Evolutionary conservation across 345 rosid genomes (phyloP).

Genomic region (Bruguiera gymnorhiza): DNA sequence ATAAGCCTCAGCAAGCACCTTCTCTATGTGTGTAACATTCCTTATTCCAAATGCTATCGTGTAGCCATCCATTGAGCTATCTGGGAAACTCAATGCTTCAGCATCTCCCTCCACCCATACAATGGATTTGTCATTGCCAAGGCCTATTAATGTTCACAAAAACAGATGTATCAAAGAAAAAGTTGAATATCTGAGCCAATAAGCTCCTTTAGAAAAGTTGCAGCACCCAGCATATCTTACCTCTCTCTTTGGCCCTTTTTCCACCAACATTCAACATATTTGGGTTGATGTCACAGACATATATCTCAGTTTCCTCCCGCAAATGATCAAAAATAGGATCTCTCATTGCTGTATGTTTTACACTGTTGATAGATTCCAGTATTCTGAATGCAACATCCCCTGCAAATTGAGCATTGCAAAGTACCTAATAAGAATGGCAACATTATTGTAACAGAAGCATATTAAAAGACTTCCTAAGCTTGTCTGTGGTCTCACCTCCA

Average conservation of each 20-base stretch:
- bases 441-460: background rate
- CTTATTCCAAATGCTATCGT: slow-evolving; percentile 97
- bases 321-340: slow-evolving; percentile 53
- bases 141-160: slow-evolving; percentile 13
- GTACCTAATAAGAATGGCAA: background rate
- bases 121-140: slow-evolving; percentile 58
- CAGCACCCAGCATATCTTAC: slow-evolving; percentile 29
- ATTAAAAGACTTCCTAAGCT: background rate
- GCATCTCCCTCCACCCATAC: slow-evolving; percentile 93
- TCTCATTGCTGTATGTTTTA: slow-evolving; percentile 52
- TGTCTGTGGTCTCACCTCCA: background rate
- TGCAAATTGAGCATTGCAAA: slow-evolving; percentile 34
- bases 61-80: slow-evolving; percentile 87
- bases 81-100: slow-evolving; percentile 71
- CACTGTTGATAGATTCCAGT: slow-evolving; percentile 53
- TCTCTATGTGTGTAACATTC: slow-evolving; percentile 95
- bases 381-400: slow-evolving; percentile 96
- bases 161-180: background rate
- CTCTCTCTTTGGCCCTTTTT: slow-evolving; percentile 77
- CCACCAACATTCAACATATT: slow-evolving; percentile 87
- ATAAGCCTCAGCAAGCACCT: slow-evolving; percentile 83
- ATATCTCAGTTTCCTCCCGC: slow-evolving; percentile 74
- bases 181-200: slow-evolving; percentile 11
- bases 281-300: slow-evolving; percentile 87
- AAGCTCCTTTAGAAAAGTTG: background rate